Evolutionary conservation across 768 basidiomycete species (phyloP), one percentile per base, ranked within the genome.

Genomic region (Termitomyces sp.): DNA sequence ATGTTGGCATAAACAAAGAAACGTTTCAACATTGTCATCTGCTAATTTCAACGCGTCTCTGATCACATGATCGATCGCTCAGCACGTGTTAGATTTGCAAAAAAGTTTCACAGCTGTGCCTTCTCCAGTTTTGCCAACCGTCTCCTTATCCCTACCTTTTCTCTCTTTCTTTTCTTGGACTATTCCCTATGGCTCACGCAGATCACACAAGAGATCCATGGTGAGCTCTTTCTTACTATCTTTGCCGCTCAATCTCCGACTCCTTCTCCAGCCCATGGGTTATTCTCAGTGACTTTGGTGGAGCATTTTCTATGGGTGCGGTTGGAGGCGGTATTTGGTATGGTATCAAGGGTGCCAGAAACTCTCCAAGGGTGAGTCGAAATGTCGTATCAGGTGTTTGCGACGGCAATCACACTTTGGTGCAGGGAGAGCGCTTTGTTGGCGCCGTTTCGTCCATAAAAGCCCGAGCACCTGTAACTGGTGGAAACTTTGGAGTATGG

Each of bases 321-420:
- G 89, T 98, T 58, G 96, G 96, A 69, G 96, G 96, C 70, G 94
- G 92, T 65, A 94, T 98, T 71, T 98, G 96, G 96, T 95, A 98
- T 76, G 94, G 95, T 59, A 94, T 98, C 68, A 98, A 98, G 78
- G 96, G 96, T 62, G 94, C 95, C 7, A 84, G 96, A 69, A 98
- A 98, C 77, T 96, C 94, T 62, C 96, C 96, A 60, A 82, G 92
- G 73, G 96, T 96, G 70, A 57, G 90, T 39, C 8, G 28, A 53
- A 22, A 24, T 32, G 13, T 53, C 2, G 18, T 36, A 9, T 57
- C 6, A 35, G 13, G n/a, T n/a, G n/a, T 52, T 22, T 49, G 55
- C 52, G n/a, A 38, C 54, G 24, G 45, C 52, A 40, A 54, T 52
- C 35, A 58, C 22, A 62, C 50, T 20, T n/a, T 54, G 55, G 48